Percentiles rank a stretch among this genome's conserved stretches.
phyloP scores from a whole-genome alignment of 73 alveolate genomes.

The Symbiodinium pilosum region DNA sequence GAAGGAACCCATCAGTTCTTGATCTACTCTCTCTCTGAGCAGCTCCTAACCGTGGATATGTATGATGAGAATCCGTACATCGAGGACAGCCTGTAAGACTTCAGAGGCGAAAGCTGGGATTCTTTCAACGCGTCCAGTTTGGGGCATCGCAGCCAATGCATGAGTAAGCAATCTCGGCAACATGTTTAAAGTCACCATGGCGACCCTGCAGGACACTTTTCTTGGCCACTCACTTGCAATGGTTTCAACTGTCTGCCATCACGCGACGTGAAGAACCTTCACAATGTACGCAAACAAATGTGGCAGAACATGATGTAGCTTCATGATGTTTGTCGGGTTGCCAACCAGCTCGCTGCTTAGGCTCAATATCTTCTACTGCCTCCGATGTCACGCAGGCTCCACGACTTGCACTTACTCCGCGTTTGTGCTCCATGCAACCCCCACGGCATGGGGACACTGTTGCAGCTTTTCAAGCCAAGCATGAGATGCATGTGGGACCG shows the following conservation, averaged over 20 bases:
- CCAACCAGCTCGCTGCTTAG: background rate
- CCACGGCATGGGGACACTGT: background rate
- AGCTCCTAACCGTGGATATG: slow-evolving; percentile 25
- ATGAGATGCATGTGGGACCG: background rate
- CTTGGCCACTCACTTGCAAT: background rate
- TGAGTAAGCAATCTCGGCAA: too few species aligned
- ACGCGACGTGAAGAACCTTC: too few species aligned
- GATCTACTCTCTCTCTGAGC: slow-evolving; percentile 74
- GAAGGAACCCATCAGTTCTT: slow-evolving; percentile 63
- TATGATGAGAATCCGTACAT: slow-evolving; percentile 86
- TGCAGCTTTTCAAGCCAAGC: background rate
- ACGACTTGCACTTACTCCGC: too few species aligned
- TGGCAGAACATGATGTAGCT: too few species aligned
- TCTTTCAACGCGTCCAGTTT: too few species aligned
- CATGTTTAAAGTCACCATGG: too few species aligned
- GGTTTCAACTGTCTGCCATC: background rate
- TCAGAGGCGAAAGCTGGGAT: too few species aligned
- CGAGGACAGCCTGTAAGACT: slow-evolving; percentile 18
- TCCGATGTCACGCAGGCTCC: background rate
- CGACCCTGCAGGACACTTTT: background rate
- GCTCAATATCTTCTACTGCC: background rate
- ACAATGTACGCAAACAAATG: too few species aligned
- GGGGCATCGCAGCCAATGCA: too few species aligned
- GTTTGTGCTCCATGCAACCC: background rate
- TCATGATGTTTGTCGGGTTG: background rate